Evolutionary conservation across 805 yeast genomes (phyloP).

Genomic region (Jamesozyma spencerorum): DNA sequence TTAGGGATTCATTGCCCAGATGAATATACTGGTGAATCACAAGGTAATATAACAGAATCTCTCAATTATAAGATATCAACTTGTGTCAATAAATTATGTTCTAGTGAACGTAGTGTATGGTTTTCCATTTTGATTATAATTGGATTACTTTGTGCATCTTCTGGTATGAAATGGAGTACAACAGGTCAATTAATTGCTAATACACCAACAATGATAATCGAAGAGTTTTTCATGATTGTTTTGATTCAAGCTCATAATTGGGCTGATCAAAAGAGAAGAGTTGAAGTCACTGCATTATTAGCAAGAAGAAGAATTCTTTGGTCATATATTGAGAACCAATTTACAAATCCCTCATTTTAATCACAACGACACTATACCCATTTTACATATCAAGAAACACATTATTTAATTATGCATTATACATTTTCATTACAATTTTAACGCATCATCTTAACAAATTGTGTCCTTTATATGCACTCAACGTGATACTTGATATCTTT

Average conservation of each 20-base stretch:
- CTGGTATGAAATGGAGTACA: slow-evolving; percentile 31
- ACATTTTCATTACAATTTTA: no score
- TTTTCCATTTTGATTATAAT: slow-evolving; percentile 24
- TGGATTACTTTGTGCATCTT: slow-evolving; percentile 28
- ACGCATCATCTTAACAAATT: no score
- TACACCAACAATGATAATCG: slow-evolving; percentile 38
- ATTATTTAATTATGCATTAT: no score
- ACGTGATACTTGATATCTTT: no score
- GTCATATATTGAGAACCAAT: no score
- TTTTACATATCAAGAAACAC: no score
- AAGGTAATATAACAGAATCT: slow-evolving; percentile 7
- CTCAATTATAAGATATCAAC: slow-evolving; percentile 17
- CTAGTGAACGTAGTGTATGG: slow-evolving; percentile 29
- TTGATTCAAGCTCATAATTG: slow-evolving; percentile 33
- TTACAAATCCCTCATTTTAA: no score
- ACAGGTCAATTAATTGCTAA: slow-evolving; percentile 35
- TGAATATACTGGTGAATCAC: slow-evolving; percentile 9
- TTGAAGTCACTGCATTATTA: slow-evolving; percentile 17
- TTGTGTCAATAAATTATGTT: slow-evolving; percentile 27
- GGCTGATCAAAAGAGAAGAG: slow-evolving; percentile 24
- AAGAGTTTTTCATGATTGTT: slow-evolving; percentile 34
- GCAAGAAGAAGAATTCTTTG: slow-evolving; percentile 16
- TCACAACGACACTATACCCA: no score
- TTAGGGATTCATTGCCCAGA: slow-evolving; percentile 23
- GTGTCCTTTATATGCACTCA: no score